phyloP scores from a whole-genome alignment of 768 basidiomycete genomes.

The Coprinopsis cinerea region DNA sequence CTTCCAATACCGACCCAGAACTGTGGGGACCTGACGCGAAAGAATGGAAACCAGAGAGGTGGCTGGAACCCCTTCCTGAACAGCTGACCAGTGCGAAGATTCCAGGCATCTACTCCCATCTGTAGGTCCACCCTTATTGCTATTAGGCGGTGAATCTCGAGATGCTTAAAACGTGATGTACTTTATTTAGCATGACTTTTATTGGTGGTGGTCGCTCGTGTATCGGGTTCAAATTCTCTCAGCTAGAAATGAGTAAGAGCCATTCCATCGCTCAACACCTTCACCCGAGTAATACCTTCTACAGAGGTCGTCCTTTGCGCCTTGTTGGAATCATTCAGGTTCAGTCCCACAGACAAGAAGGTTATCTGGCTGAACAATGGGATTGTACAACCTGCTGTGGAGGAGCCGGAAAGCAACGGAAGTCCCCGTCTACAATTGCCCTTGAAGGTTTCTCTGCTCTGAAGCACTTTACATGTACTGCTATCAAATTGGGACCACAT shows the following conservation, averaged over 20 bases:
- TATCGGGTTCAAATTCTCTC: slow-evolving; percentile 46
- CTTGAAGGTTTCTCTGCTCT: background rate
- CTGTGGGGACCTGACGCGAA: slow-evolving; percentile 37
- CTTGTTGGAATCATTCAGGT: slow-evolving; percentile 10
- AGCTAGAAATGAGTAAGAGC: slow-evolving; percentile 45
- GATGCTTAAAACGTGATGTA: too few species aligned
- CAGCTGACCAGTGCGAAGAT: slow-evolving; percentile 16
- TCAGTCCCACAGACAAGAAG: slow-evolving; percentile 13
- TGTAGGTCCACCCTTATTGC: slow-evolving; percentile 7
- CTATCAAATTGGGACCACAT: background rate
- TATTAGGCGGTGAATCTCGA: too few species aligned
- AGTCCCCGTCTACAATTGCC: background rate
- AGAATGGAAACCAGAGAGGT: slow-evolving; percentile 40
- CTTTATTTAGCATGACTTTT: too few species aligned
- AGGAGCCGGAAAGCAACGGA: background rate
- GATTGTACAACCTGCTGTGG: slow-evolving; percentile 11
- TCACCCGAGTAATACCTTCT: background rate
- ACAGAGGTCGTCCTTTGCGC: slow-evolving; percentile 13
- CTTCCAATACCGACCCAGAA: slow-evolving; percentile 27
- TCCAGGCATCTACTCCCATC: slow-evolving; percentile 17
- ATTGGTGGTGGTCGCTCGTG: slow-evolving; percentile 16
- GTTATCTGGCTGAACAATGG: slow-evolving; percentile 14
- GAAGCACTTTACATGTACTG: background rate
- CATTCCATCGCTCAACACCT: background rate
- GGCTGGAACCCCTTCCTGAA: slow-evolving; percentile 31